A percentile compares a stretch with the other conserved stretches of the same genome.
phyloP scores from a whole-genome alignment of 2,329 filamentous ascomycete species.

The Fusarium equiseti region DNA sequence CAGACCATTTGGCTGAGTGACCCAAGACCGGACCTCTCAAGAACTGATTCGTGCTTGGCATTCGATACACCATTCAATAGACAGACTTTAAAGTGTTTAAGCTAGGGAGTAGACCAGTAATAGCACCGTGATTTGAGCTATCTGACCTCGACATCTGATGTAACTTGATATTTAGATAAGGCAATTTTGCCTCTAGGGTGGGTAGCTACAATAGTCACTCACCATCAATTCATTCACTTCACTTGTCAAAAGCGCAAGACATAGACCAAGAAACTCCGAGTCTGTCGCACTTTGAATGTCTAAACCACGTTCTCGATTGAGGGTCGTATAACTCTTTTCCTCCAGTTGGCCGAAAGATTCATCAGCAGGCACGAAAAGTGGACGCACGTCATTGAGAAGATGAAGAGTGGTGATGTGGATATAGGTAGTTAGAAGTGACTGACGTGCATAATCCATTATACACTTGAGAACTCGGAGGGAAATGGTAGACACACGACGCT shows the following conservation, averaged over 20 bases:
- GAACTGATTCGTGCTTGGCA: not conserved
- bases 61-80: not conserved
- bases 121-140: not conserved
- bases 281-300: not conserved
- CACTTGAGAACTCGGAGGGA: too few relatives aligned
- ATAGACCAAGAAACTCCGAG: not conserved
- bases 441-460: too few relatives aligned
- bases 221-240: not conserved
- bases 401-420: too few relatives aligned
- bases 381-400: too few relatives aligned
- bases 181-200: not conserved
- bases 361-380: too few relatives aligned
- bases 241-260: not conserved
- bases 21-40: not conserved
- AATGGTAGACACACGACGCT: too few relatives aligned
- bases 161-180: not conserved
- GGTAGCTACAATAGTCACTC: not conserved
- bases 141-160: not conserved
- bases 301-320: not conserved
- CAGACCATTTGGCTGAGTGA: not conserved
- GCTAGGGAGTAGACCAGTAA: not conserved
- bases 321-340: not conserved
- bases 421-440: too few relatives aligned
- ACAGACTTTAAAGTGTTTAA: not conserved
- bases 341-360: not conserved